Percentiles rank a stretch among this genome's conserved stretches.
These are phyloP conservation scores for Lentithecium fluviatile DNA, from an alignment of 495 filamentous ascomycete genomes.

Conservation along the genomic window DNA sequence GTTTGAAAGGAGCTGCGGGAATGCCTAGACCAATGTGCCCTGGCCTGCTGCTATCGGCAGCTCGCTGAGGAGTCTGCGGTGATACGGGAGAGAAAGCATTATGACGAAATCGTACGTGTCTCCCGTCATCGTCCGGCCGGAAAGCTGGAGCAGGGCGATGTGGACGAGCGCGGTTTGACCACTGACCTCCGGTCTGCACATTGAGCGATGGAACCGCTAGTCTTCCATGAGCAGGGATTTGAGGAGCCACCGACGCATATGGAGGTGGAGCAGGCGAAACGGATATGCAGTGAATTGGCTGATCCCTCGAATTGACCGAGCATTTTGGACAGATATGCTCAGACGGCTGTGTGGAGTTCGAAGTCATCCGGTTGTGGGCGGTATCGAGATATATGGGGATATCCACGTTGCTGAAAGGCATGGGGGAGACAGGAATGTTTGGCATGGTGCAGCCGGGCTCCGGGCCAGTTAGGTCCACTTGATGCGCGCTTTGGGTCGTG, in stretches of 20 bases:
- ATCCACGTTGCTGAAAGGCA: slow-evolving; percentile 7
- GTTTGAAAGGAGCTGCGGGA: slow-evolving; percentile 4
- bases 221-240: slow-evolving; percentile 8
- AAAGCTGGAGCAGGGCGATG: slow-evolving; percentile 6
- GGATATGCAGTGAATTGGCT: slow-evolving; percentile 17
- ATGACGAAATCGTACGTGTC: slow-evolving; percentile 14
- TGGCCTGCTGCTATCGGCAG: slow-evolving; percentile 1
- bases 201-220: slow-evolving; percentile 12
- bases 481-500: not conserved
- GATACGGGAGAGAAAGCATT: slow-evolving; percentile 20
- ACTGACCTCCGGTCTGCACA: slow-evolving; percentile 9
- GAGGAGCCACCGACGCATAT: slow-evolving; percentile 5
- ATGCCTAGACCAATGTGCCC: slow-evolving; percentile 16
- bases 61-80: not conserved
- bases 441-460: slow-evolving; percentile 9
- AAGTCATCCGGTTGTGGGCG: not conserved
- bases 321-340: slow-evolving; percentile 14
- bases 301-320: slow-evolving; percentile 11
- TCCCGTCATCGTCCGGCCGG: slow-evolving; percentile 6
- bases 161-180: slow-evolving; percentile 8
- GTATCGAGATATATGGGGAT: slow-evolving; percentile 17
- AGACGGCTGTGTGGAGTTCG: not conserved
- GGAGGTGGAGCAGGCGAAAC: slow-evolving; percentile 14
- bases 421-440: slow-evolving; percentile 12
- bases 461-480: not conserved